Evolutionary conservation across 2,329 filamentous ascomycete species (phyloP).

Genomic region (Trichoderma breve): DNA sequence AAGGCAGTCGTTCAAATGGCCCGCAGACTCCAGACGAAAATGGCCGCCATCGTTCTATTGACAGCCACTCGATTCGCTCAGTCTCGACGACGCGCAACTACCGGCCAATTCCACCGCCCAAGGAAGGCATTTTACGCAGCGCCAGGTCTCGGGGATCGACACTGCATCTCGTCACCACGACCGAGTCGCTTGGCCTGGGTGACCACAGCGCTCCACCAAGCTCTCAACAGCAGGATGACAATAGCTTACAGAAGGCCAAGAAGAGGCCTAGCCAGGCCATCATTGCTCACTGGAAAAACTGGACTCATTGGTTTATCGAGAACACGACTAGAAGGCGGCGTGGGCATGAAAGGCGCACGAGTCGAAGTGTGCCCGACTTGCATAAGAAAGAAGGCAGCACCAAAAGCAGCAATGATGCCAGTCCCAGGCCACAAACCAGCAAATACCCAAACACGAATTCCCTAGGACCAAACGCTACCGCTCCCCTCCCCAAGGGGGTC

Average conservation of each 20-base stretch:
- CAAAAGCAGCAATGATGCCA: slow-evolving; percentile 51
- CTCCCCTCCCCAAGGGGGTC: slow-evolving; percentile 49
- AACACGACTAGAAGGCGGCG: slow-evolving; percentile 55
- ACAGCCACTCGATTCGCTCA: slow-evolving; percentile 75
- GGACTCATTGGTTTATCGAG: slow-evolving; percentile 63
- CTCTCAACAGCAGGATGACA: slow-evolving; percentile 32
- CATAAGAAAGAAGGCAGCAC: slow-evolving; percentile 47
- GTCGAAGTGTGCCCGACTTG: slow-evolving; percentile 60
- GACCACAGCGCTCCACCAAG: slow-evolving; percentile 21
- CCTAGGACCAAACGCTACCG: slow-evolving; percentile 38
- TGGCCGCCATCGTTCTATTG: slow-evolving; percentile 66
- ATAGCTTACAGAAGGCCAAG: slow-evolving; percentile 45
- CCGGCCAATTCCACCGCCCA: slow-evolving; percentile 77
- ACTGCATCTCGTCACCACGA: slow-evolving; percentile 75
- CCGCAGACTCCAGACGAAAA: slow-evolving; percentile 34
- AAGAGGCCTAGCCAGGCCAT: slow-evolving; percentile 59
- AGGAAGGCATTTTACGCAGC: slow-evolving; percentile 68
- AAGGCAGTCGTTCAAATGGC: slow-evolving; percentile 48
- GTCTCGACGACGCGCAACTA: slow-evolving; percentile 74
- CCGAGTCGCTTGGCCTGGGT: slow-evolving; percentile 46
- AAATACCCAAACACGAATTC: slow-evolving; percentile 49
- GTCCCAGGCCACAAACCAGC: slow-evolving; percentile 59
- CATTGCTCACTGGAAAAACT: slow-evolving; percentile 61
- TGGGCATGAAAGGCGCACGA: slow-evolving; percentile 49
- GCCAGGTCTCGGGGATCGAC: slow-evolving; percentile 78